Base-by-base conservation (phyloP, 176 grass and related monocot genomes). In the Rhynchospora tenuis region DNA sequence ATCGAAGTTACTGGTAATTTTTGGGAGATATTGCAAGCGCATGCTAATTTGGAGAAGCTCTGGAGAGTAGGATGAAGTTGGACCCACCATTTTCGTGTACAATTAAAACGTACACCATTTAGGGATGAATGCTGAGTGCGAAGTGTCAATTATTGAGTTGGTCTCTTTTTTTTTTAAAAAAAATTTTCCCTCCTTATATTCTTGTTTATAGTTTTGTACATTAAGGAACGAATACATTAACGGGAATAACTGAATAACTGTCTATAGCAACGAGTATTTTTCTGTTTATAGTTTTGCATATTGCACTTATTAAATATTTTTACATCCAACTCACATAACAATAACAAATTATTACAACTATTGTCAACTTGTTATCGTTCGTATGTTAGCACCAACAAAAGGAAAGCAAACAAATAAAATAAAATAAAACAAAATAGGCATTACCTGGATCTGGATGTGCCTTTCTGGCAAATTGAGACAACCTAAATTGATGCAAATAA, bases 201-300 rank as follows among this genome's bases (percentile, higher is more conserved):
- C 56, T 76, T 31, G 24, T 47, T 17, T 64, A 19, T 15, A 23
- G 14, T 27, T 14, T 65, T 82, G 80, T 82, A 82, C 62, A 82
- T 82, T 64, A 64, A 65, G 38, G 42, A 67, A 82, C 15, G 20
- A 82, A 82, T 82, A 67, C 58, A 50, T 82, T 82, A 66, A 81
- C 59, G 22, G 44, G 20, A 74, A 74, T 74, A 51, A 73, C 45
- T 26, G 20, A 73, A 73, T 73, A 73, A 75, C 72, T 54, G 73
- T 76, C 73, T 55, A 76, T 75, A 75, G 71, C 22, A 75, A 51
- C 45, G 27, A 44, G 23, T 51, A 22, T 75, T 5, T 15, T 54
- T 75, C 10, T 42, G 44, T 38, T 75, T 75, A 47, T 72, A 52
- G 17, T 52, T 75, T 75, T 16, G 12, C 22, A 47, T 28, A 54